A percentile compares a stretch with the other conserved stretches of the same genome.
Evolutionary conservation across 106 monocot genomes (phyloP).

Genomic region (Amphibolis antarctica): DNA sequence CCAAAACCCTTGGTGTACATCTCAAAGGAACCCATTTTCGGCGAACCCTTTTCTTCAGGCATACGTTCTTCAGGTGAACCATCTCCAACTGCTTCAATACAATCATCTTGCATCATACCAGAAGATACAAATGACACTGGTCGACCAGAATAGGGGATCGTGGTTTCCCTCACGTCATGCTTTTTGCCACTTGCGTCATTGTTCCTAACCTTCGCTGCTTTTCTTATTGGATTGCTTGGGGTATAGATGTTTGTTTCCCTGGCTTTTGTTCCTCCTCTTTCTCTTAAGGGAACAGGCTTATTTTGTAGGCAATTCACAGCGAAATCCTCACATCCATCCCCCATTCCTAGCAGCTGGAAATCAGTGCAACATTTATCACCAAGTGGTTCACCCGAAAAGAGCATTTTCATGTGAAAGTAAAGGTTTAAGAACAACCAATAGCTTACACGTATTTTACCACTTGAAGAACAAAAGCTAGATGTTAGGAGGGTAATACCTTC

Average conservation of each 20-base stretch:
- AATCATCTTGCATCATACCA: constrained; percentile 61
- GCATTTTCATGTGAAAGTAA: neutral
- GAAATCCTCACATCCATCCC: constrained; percentile 38
- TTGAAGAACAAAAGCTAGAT: neutral
- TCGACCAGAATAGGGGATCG: constrained; percentile 23
- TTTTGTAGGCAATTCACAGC: constrained; percentile 12
- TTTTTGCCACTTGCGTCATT: constrained; percentile 14
- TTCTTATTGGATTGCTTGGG: constrained; percentile 31
- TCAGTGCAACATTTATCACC: constrained; percentile 2
- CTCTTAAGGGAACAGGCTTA: neutral
- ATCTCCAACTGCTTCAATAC: constrained; percentile 2
- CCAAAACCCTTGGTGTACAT: constrained; percentile 93
- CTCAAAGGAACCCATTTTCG: constrained; percentile 69
- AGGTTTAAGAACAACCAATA: neutral
- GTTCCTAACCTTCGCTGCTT: neutral
- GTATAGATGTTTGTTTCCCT: constrained; percentile 17
- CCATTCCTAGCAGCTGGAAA: constrained; percentile 56
- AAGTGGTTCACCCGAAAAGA: neutral
- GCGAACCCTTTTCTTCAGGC: constrained; percentile 11
- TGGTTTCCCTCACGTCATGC: constrained; percentile 5
- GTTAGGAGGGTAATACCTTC: constrained; percentile 33
- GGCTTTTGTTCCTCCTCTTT: constrained; percentile 13
- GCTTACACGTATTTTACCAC: too few species aligned
- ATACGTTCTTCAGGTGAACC: constrained; percentile 11
- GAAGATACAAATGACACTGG: constrained; percentile 70